Base-by-base conservation (phyloP, 148 eudicot species). In the Salicornia ramosissima region DNA sequence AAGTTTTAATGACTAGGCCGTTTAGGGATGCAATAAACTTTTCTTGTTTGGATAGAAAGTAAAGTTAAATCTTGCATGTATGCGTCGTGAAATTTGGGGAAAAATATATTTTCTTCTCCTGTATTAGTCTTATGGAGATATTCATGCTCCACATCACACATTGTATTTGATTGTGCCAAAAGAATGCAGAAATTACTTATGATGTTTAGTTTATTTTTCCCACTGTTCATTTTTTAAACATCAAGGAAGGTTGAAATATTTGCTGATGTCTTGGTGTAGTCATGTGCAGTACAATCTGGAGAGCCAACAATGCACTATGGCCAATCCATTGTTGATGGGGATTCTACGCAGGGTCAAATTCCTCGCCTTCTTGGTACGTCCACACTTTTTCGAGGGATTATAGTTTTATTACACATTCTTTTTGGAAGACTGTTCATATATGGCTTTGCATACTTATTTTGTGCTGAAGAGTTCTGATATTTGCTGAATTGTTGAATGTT, bases 241-340 rank as follows among this genome's bases (percentile, higher is more conserved):
- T 34, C n/a, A 3, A 0, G 8, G 10, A 69, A 30, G 66, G 74
- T 78, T 73, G 50, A 68, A 31, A 46, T 55, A 31, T 73, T 28
- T 64, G 29, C n/a, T 71, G 42, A 10, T 68, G 55, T 71, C 65
- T 70, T 83, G 66, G 58, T 74, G 69, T 81, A 94, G 98, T 60
- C 98, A 54, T 82, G 84, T 81, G 89, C 97, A 72, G 86, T 80
- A 76, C 82, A 83, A 74, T 80, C 93, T 30, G 88, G 88, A 58
- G 91, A 90, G 80, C 87, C 84, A 64, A 82, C 85, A 55, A 90
- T 94, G 99, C 85, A 84, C 56, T 87, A 87, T 82, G 99, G 99
- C 31, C 86, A 74, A 73, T 86, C 91, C 43, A 87, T 90, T 70
- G 90, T 78, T 59, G 99, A 88, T 70, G 89, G 81, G 67, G 93